phyloP scores from a whole-genome alignment of 2,329 filamentous ascomycete genomes.

The Fusarium acutatum region DNA sequence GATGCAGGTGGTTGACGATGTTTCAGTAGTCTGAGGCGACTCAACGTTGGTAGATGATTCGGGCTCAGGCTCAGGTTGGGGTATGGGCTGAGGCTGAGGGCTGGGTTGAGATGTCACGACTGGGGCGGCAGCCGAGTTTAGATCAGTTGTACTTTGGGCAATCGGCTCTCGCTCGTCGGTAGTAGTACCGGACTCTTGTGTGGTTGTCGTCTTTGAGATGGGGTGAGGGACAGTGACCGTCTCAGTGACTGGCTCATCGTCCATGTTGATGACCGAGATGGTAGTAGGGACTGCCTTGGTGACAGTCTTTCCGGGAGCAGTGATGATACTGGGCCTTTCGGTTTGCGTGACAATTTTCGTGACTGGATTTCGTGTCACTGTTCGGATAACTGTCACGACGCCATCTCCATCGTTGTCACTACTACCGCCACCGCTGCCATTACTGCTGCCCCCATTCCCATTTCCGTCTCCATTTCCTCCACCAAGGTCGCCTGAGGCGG shows the following conservation, averaged over 20 bases:
- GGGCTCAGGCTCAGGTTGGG: constrained; percentile 11
- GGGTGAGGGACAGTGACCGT: constrained; percentile 40
- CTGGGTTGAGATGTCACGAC: constrained; percentile 4
- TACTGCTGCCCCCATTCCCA: constrained; percentile 15
- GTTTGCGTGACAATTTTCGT: constrained; percentile 43
- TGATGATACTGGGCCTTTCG: constrained; percentile 41
- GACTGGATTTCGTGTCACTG: constrained; percentile 42
- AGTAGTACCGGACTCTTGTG: not conserved
- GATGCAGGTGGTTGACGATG: not conserved
- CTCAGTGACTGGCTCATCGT: constrained; percentile 31
- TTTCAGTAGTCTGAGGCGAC: not conserved
- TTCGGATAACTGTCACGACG: constrained; percentile 48
- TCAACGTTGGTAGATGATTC: constrained; percentile 5
- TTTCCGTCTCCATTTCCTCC: constrained; percentile 21
- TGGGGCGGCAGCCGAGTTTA: constrained; percentile 12
- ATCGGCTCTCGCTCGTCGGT: not conserved
- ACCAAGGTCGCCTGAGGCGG: constrained; percentile 31
- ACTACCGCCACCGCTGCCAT: constrained; percentile 16
- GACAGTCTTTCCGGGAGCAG: constrained; percentile 36
- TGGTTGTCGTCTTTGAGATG: not conserved
- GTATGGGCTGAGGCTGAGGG: not conserved
- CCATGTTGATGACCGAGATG: constrained; percentile 45
- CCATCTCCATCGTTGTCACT: constrained; percentile 26
- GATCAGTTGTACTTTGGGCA: not conserved
- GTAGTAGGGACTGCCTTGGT: constrained; percentile 44